Percentiles rank a stretch among this genome's conserved stretches.
Conservation (phyloP, 2,329 filamentous ascomycete species). For the Fonsecaea erecta region DNA sequence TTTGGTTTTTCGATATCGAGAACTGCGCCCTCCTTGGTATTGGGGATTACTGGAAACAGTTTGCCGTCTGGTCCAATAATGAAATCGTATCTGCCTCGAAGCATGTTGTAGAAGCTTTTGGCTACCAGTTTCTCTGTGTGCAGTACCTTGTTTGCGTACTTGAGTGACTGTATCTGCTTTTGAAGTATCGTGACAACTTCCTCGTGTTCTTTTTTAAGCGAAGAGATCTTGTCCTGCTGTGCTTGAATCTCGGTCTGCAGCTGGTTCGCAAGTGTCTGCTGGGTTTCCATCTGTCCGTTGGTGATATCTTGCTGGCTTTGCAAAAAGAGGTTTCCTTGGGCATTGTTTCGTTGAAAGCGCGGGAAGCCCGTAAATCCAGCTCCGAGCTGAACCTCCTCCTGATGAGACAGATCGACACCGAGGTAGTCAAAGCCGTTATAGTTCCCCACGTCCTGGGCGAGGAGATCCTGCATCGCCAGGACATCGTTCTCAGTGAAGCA, state of each 20-base stretch:
- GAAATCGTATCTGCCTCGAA: conserved; percentile 15
- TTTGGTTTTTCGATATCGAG: not conserved
- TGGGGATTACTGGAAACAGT: conserved; percentile 17
- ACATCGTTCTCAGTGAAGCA: not conserved
- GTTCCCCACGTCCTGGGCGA: not conserved
- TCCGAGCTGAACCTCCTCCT: not conserved
- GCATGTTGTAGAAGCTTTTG: conserved; percentile 13
- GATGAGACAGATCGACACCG: not conserved
- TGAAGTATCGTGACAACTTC: not conserved
- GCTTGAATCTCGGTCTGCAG: not conserved
- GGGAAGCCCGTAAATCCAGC: not conserved
- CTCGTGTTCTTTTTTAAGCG: not conserved
- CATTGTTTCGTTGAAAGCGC: not conserved
- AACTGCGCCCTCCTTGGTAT: not conserved
- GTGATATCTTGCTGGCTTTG: not conserved
- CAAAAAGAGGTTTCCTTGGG: not conserved
- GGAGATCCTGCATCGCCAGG: not conserved
- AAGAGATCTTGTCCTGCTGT: not conserved
- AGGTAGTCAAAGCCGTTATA: not conserved
- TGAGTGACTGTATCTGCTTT: not conserved
- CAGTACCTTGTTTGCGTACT: not conserved
- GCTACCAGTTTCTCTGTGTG: not conserved
- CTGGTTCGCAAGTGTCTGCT: not conserved
- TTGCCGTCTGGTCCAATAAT: conserved; percentile 5
- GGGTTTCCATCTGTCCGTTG: not conserved